Percentiles rank a stretch among this genome's conserved stretches.
phyloP scores from a whole-genome alignment of 371 early-diverging fungal species.

The Mortierella sp. region DNA sequence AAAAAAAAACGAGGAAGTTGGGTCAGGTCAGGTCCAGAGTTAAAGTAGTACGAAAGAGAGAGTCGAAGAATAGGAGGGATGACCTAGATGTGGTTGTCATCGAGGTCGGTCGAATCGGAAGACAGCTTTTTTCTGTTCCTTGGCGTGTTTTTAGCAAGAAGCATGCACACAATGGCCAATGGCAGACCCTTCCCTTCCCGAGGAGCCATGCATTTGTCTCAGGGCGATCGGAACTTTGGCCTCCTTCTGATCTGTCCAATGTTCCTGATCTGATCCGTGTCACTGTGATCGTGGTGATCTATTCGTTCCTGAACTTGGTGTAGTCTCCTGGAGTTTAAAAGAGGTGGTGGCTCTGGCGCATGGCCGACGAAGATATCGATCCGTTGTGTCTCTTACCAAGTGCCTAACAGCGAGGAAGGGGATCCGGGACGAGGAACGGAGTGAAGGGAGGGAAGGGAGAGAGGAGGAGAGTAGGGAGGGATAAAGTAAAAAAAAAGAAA shows the following conservation, averaged over 20 bases:
- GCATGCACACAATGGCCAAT: background rate
- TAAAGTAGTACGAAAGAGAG: background rate
- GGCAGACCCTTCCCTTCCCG: background rate
- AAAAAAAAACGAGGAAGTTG: background rate
- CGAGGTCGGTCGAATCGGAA: background rate
- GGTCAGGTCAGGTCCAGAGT: background rate
- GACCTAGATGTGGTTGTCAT: background rate
- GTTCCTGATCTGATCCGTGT: background rate
- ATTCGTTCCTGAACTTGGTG: background rate
- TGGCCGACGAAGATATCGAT: background rate
- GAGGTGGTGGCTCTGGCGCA: background rate
- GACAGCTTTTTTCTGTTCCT: background rate
- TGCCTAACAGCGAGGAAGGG: slow-evolving; percentile 9
- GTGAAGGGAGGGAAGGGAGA: background rate
- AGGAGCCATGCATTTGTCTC: background rate
- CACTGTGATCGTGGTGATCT: background rate
- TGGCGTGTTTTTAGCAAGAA: too few relatives aligned
- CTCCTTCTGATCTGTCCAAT: background rate
- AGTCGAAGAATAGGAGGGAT: background rate
- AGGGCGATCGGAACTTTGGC: background rate
- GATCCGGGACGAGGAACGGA: background rate
- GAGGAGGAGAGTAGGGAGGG: background rate
- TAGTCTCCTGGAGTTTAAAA: background rate
- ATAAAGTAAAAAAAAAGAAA: slow-evolving; percentile 3
- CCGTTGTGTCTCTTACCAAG: slow-evolving; percentile 16